Base-by-base conservation (phyloP, 2,329 filamentous ascomycete genomes). In the Fusarium dimerum region DNA sequence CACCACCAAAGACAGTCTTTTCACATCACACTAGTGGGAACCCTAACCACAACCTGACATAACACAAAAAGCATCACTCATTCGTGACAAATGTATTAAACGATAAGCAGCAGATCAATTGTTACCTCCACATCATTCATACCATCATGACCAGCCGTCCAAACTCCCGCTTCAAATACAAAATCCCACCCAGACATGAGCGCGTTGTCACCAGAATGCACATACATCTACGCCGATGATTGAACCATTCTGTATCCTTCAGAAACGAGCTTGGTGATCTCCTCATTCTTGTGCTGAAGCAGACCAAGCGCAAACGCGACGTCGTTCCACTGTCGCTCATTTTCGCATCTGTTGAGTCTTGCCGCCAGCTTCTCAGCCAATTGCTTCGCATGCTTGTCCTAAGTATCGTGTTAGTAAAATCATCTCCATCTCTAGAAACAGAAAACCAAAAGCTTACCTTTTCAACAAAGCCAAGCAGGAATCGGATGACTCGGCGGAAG, bases 361-460 rank as follows among this genome's bases (percentile, higher is more conserved):
- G 92, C 92, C 1, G 94, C 92, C 55, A 99, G 79, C 73, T 99
- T 99, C 56, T 93, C 88, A 0, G 94, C 87, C 29, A 99, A 81
- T 70, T 99, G 93, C 66, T 92, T 94, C 45, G 94, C 92, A 68
- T 99, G 94, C 77, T 97, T 97, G 73, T 99, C 94, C 92, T 96
- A 60, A 47, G 45, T 11, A 29, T 45, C 39, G 42, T 36, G 58
- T 67, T 59, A 62, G 53, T 45, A 36, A 50, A 61, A 13, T 45
- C 15, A 43, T 3, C 7, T 26, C 40, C 36, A 7, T 41, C 8
- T 26, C 8, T 9, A 42, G 11, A 11, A n/a, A 39, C 4, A 40
- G 13, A 18, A 18, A 3, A 9, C 39, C 15, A 3, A 7, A 38
- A 44, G 69, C 79, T 66, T 78, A 94, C 92, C 88, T 97, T 99